Percentiles rank a stretch among this genome's conserved stretches.
Evolutionary conservation across 2,329 filamentous ascomycete genomes (phyloP).

Genomic region (Rhynchosporium secalis): DNA sequence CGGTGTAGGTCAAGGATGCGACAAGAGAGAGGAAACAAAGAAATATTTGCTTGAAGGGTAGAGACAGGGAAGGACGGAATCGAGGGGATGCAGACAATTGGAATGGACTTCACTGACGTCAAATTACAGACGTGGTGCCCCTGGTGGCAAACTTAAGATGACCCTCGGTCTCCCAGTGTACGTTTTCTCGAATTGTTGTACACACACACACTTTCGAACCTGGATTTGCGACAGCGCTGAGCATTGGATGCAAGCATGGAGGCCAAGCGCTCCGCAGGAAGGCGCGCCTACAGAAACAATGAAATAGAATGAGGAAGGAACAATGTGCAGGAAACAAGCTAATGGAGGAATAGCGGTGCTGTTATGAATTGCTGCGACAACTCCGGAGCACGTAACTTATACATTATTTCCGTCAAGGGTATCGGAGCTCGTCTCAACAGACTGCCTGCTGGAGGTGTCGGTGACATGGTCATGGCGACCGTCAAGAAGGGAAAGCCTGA

Average conservation of each 20-base stretch:
- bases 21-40: too few relatives aligned
- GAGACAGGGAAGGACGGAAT: not conserved
- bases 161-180: slow-evolving; percentile 99
- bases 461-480: slow-evolving; percentile 99
- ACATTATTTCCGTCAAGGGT: slow-evolving; percentile 99
- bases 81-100: slow-evolving; percentile 1
- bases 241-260: not conserved
- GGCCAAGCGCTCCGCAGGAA: not conserved
- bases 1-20: not conserved
- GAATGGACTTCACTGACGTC: slow-evolving; percentile 21
- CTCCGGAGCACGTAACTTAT: slow-evolving; percentile 97
- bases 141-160: slow-evolving; percentile 99
- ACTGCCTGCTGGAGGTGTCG: slow-evolving; percentile 94
- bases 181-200: slow-evolving; percentile 46
- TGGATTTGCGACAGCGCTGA: not conserved
- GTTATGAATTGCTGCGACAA: slow-evolving; percentile 99
- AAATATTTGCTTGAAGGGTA: too few relatives aligned
- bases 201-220: not conserved
- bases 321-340: not conserved
- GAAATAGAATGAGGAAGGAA: not conserved
- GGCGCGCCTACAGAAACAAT: too few relatives aligned
- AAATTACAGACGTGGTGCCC: slow-evolving; percentile 72
- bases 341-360: slow-evolving; percentile 67
- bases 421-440: slow-evolving; percentile 97
- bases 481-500: slow-evolving; percentile 99